These are phyloP conservation scores for Rhodamnia rubescens DNA, from an alignment of 345 rosid species.

Conservation along the genomic window DNA sequence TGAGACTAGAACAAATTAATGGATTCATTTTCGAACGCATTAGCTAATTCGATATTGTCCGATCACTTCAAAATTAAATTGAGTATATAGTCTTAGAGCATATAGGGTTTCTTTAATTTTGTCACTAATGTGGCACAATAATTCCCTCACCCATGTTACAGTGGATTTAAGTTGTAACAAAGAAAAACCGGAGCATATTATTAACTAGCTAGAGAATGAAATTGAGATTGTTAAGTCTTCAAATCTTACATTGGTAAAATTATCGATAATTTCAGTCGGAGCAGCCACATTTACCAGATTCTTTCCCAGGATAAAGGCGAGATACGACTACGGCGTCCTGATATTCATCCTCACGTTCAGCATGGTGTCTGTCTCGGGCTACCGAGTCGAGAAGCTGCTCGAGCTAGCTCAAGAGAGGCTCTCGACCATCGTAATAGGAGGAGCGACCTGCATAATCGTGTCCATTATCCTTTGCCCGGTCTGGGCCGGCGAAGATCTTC, in stretches of 20 bases:
- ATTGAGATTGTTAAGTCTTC: not conserved
- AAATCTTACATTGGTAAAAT: not conserved
- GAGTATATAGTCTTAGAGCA: not conserved
- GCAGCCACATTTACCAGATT: slow-evolving; percentile 63
- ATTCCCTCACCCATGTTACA: not conserved
- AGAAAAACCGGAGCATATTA: not conserved
- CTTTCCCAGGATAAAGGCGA: slow-evolving; percentile 60
- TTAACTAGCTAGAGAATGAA: not conserved
- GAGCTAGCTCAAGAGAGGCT: slow-evolving; percentile 40
- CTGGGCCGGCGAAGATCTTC: slow-evolving; percentile 79
- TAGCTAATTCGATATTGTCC: not conserved
- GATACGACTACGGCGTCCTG: slow-evolving; percentile 73
- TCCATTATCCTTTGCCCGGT: slow-evolving; percentile 47
- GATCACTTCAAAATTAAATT: not conserved
- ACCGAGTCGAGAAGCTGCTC: slow-evolving; percentile 38
- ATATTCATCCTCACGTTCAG: slow-evolving; percentile 75
- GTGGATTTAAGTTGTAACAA: not conserved
- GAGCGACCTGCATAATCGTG: slow-evolving; percentile 29
- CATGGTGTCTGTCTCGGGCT: slow-evolving; percentile 66
- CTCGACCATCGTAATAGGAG: slow-evolving; percentile 60
- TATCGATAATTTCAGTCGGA: slow-evolving; percentile 24
- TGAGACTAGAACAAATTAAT: not conserved
- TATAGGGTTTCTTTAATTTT: not conserved
- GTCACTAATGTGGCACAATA: not conserved
- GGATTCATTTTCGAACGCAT: not conserved